These are phyloP conservation scores for Ehretia macrophylla DNA, from an alignment of 257 asterid genomes.

Conservation along the genomic window DNA sequence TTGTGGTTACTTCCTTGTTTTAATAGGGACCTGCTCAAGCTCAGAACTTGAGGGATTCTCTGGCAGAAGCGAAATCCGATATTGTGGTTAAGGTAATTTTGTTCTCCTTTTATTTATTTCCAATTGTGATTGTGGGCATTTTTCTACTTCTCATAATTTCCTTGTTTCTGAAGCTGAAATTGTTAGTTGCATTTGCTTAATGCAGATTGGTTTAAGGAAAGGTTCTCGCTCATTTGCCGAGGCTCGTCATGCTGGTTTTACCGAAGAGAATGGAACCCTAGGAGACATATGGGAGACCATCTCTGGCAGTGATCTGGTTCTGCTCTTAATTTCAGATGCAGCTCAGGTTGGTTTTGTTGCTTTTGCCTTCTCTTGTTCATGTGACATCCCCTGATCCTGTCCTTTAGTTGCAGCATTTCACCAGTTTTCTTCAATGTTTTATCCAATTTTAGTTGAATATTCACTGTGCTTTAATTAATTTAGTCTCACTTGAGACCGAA, in stretches of 20 bases:
- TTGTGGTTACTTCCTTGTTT: background rate
- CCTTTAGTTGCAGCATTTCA: background rate
- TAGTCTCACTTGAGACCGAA: too few relatives aligned
- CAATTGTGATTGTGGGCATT: background rate
- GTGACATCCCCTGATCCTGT: background rate
- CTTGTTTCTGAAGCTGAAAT: slow-evolving; percentile 1
- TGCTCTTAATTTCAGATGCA: slow-evolving; percentile 86
- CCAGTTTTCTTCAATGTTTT: background rate
- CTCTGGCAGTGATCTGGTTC: slow-evolving; percentile 84
- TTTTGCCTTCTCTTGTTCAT: background rate
- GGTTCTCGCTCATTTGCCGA: slow-evolving; percentile 89
- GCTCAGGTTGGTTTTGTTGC: slow-evolving; percentile 66
- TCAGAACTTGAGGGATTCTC: slow-evolving; percentile 86
- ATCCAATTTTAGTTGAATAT: background rate
- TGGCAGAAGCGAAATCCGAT: slow-evolving; percentile 70
- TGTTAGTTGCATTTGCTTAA: slow-evolving; percentile 12
- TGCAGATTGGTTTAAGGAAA: slow-evolving; percentile 90
- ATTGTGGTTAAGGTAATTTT: slow-evolving; percentile 75
- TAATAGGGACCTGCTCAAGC: slow-evolving; percentile 98
- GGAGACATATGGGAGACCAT: slow-evolving; percentile 93
- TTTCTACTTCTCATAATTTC: background rate
- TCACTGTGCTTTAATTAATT: background rate
- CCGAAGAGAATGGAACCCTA: slow-evolving; percentile 89
- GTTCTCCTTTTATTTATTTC: background rate
- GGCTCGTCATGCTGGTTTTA: slow-evolving; percentile 85